phyloP scores from a whole-genome alignment of 1,284 basidiomycete genomes.

The Mycena sp. region DNA sequence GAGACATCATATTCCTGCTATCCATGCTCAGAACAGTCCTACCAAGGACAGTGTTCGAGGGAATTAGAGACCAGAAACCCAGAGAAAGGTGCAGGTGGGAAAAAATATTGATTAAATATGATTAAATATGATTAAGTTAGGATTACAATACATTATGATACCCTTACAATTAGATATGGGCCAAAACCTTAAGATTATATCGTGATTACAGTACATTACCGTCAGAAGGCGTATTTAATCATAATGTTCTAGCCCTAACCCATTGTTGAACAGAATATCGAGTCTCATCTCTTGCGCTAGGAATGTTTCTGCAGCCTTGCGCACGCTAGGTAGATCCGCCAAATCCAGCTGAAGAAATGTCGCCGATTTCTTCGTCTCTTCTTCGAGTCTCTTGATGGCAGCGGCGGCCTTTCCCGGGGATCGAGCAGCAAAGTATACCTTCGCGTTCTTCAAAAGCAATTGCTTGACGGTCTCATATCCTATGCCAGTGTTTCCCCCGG shows the following conservation, averaged over 20 bases:
- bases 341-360: constrained; percentile 66
- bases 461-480: constrained; percentile 35
- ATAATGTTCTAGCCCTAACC: constrained; percentile 41
- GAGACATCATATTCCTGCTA: no score
- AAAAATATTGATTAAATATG: no score
- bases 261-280: constrained; percentile 56
- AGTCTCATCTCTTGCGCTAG: constrained; percentile 49
- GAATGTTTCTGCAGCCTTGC: constrained; percentile 45
- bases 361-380: constrained; percentile 51
- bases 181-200: no score
- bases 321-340: constrained; percentile 57
- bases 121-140: no score
- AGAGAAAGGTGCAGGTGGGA: no score
- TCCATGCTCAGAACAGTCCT: no score
- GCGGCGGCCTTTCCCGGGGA: constrained; percentile 51
- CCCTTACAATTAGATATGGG: constrained; percentile 12
- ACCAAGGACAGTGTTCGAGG: no score
- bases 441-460: constrained; percentile 60
- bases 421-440: constrained; percentile 66
- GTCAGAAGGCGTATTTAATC: no score
- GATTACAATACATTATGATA: constrained; percentile 47
- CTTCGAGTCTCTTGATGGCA: constrained; percentile 59
- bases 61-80: no score
- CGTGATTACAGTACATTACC: no score
- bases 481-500: constrained; percentile 12